These are phyloP conservation scores for Micractinium sp. DNA, from an alignment of 139 green algal genomes.

Conservation along the genomic window DNA sequence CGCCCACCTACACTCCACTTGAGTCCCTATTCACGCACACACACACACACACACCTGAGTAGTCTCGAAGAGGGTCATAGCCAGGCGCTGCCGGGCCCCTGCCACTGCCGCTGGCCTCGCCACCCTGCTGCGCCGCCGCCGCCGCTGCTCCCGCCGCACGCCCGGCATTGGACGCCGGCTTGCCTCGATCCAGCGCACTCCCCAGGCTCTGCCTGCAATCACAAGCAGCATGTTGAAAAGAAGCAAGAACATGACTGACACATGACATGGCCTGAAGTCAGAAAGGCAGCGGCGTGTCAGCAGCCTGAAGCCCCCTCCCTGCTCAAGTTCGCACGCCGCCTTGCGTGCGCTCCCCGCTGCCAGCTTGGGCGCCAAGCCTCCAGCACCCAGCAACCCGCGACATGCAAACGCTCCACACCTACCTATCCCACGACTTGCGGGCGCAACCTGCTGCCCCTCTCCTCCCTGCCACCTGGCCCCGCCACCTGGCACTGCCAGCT, in stretches of 20 bases:
- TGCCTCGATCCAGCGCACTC: not conserved
- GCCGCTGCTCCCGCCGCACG: not conserved
- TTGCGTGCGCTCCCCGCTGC: too few relatives aligned
- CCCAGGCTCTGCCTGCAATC: not conserved
- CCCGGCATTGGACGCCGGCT: not conserved
- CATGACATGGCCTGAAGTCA: too few relatives aligned
- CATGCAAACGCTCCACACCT: not conserved
- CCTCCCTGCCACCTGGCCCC: not conserved
- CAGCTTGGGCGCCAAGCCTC: too few relatives aligned
- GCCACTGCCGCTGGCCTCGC: not conserved
- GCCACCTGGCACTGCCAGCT: too few relatives aligned
- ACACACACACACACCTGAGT: not conserved
- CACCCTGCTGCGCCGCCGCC: not conserved
- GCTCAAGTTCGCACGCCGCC: too few relatives aligned
- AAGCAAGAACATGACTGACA: too few relatives aligned
- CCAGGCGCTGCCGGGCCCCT: not conserved
- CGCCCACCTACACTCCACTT: not conserved
- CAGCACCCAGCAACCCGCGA: too few relatives aligned
- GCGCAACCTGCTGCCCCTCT: not conserved
- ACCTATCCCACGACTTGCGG: not conserved
- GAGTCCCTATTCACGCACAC: not conserved
- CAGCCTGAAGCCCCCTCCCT: too few relatives aligned
- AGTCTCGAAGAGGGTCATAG: slow-evolving; percentile 4
- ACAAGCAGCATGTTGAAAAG: not conserved
- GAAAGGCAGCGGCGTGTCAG: too few relatives aligned